A percentile compares a stretch with the other conserved stretches of the same genome.
Conservation (phyloP, 2,329 filamentous ascomycete genomes). For the Colletotrichum tropicicola region DNA sequence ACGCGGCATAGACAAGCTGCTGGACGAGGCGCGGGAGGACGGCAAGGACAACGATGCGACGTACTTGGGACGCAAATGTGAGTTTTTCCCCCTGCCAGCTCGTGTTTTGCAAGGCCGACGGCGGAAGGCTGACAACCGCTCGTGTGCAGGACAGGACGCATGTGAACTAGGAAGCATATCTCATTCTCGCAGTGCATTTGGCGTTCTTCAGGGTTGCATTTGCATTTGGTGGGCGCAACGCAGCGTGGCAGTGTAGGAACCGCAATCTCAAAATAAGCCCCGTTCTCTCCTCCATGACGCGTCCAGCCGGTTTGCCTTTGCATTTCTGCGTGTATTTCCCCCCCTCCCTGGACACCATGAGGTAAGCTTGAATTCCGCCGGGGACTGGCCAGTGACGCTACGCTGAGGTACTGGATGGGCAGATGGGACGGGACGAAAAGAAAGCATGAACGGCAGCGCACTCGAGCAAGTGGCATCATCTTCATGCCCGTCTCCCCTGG, state of each 20-base stretch:
- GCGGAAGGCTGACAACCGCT: constrained; percentile 12
- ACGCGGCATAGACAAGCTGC: constrained; percentile 89
- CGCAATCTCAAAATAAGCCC: constrained; percentile 17
- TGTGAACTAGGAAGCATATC: neutral
- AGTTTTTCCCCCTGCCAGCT: constrained; percentile 25
- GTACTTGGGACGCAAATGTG: constrained; percentile 53
- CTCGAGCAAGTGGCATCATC: neutral
- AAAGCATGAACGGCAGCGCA: neutral
- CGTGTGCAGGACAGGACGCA: constrained; percentile 17
- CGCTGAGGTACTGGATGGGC: neutral
- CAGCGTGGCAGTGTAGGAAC: constrained; percentile 19
- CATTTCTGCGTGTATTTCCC: neutral
- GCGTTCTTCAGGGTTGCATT: constrained; percentile 10
- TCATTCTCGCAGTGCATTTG: neutral
- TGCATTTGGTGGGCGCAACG: constrained; percentile 13
- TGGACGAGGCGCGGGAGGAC: constrained; percentile 90
- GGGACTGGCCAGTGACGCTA: no score
- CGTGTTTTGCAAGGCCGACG: no score
- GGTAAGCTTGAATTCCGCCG: neutral
- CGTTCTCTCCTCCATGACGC: constrained; percentile 20
- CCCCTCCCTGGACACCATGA: no score
- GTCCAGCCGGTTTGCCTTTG: constrained; percentile 1
- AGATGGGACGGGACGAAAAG: neutral
- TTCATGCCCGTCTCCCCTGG: neutral
- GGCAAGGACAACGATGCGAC: constrained; percentile 84